A percentile compares a stretch with the other conserved stretches of the same genome.
These are phyloP conservation scores for Ustilaginoidea virens DNA, from an alignment of 2,329 filamentous ascomycete genomes.

Conservation along the genomic window DNA sequence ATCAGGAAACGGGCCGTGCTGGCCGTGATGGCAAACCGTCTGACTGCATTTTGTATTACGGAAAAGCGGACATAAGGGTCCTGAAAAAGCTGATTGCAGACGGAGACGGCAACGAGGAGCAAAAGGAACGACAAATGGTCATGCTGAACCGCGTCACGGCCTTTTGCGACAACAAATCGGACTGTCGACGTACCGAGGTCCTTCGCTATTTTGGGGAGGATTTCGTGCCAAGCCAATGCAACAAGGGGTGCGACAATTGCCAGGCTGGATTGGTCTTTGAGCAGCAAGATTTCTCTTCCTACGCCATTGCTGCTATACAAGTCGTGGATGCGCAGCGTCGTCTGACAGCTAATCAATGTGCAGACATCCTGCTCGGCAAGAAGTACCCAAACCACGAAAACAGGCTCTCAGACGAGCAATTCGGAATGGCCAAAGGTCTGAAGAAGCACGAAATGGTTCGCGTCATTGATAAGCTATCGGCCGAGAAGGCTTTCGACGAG, in stretches of 20 bases:
- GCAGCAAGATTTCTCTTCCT: conserved; percentile 58
- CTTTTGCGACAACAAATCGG: conserved; percentile 77
- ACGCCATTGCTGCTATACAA: conserved; percentile 54
- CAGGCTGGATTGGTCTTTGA: conserved; percentile 56
- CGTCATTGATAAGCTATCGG: conserved; percentile 62
- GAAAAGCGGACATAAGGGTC: conserved; percentile 58
- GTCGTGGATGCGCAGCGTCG: conserved; percentile 46
- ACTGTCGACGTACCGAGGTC: conserved; percentile 78
- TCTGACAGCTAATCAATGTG: conserved; percentile 64
- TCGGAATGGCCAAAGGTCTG: conserved; percentile 53
- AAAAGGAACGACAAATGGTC: conserved; percentile 68
- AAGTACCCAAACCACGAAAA: conserved; percentile 42
- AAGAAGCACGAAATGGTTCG: conserved; percentile 67
- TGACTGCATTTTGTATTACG: conserved; percentile 81
- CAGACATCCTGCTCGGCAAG: conserved; percentile 69
- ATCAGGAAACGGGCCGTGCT: conserved; percentile 92
- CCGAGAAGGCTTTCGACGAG: conserved; percentile 60
- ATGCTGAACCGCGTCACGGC: conserved; percentile 78
- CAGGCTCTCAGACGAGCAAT: conserved; percentile 38
- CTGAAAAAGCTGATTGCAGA: conserved; percentile 71
- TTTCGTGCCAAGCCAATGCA: conserved; percentile 59
- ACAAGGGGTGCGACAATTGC: conserved; percentile 78
- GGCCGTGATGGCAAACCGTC: conserved; percentile 80
- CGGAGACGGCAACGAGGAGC: conserved; percentile 59
- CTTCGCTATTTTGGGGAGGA: conserved; percentile 87